phyloP scores from a whole-genome alignment of 306 rosid genomes.

The Pterocarpus santalinus region DNA sequence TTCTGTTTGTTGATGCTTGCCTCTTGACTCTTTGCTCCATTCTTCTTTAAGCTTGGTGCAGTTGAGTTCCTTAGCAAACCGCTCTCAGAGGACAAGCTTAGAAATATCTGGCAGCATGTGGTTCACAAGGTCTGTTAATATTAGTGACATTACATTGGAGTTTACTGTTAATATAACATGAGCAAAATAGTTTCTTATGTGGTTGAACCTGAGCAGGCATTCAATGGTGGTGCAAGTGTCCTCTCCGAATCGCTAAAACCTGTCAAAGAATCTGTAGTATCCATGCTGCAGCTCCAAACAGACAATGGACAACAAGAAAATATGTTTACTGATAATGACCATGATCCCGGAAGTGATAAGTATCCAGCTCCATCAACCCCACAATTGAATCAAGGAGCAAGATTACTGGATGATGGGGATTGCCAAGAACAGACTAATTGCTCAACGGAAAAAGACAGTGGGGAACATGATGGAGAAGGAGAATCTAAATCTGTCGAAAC shows the following conservation, averaged over 20 bases:
- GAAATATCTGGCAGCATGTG: slow-evolving; percentile 99
- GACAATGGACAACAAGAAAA: slow-evolving; percentile 52
- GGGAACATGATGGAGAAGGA: slow-evolving; percentile 74
- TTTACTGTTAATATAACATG: slow-evolving; percentile 25
- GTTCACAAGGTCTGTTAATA: slow-evolving; percentile 88
- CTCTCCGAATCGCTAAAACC: slow-evolving; percentile 66
- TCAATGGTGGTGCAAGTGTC: slow-evolving; percentile 66
- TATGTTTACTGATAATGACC: slow-evolving; percentile 55
- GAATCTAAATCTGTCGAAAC: slow-evolving; percentile 83
- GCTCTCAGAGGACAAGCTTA: slow-evolving; percentile 84
- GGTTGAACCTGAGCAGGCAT: slow-evolving; percentile 74
- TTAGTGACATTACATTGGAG: neutral
- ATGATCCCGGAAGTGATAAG: slow-evolving; percentile 70
- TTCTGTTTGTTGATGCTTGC: slow-evolving; percentile 36
- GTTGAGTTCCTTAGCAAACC: slow-evolving; percentile 91
- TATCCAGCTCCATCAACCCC: slow-evolving; percentile 98
- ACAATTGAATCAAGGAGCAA: slow-evolving; percentile 73
- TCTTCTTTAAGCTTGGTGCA: slow-evolving; percentile 83
- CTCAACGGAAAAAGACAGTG: slow-evolving; percentile 73
- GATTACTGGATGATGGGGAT: slow-evolving; percentile 80
- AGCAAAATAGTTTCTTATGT: slow-evolving; percentile 50
- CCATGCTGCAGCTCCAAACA: slow-evolving; percentile 65
- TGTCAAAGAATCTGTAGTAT: slow-evolving; percentile 64
- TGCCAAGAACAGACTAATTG: slow-evolving; percentile 85
- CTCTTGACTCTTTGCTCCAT: slow-evolving; percentile 42